These are phyloP conservation scores for Tylopilus sp. DNA, from an alignment of 1,284 basidiomycete genomes.

Conservation along the genomic window DNA sequence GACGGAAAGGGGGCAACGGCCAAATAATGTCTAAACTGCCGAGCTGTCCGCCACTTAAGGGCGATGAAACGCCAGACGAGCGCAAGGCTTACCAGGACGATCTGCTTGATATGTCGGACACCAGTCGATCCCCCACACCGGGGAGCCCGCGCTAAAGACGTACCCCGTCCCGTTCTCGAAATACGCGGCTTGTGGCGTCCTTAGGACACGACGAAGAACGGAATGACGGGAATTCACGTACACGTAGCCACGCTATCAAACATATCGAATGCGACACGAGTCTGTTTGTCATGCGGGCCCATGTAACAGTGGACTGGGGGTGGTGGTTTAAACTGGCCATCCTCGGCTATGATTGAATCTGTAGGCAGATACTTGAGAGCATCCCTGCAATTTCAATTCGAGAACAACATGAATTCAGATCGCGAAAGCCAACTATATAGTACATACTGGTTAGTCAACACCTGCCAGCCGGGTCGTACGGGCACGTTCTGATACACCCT, in stretches of 20 bases:
- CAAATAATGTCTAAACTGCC: slow-evolving; percentile 66
- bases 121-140: slow-evolving; percentile 88
- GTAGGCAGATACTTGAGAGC: slow-evolving; percentile 57
- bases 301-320: slow-evolving; percentile 58
- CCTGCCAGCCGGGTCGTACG: slow-evolving; percentile 43
- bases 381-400: slow-evolving; percentile 39
- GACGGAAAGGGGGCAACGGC: slow-evolving; percentile 78
- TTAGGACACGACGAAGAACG: neutral
- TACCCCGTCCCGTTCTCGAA: slow-evolving; percentile 44
- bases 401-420: slow-evolving; percentile 7
- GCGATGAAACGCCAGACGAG: neutral
- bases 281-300: slow-evolving; percentile 56
- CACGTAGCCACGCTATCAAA: slow-evolving; percentile 57
- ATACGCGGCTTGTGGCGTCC: slow-evolving; percentile 38
- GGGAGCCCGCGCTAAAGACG: slow-evolving; percentile 79
- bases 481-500: slow-evolving; percentile 49
- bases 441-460: slow-evolving; percentile 50
- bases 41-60: slow-evolving; percentile 37
- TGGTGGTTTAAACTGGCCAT: slow-evolving; percentile 46
- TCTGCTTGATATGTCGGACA: slow-evolving; percentile 72
- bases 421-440: slow-evolving; percentile 2
- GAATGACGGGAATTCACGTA: slow-evolving; percentile 46
- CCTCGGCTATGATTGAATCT: slow-evolving; percentile 43
- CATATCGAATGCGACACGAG: slow-evolving; percentile 45
- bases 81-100: slow-evolving; percentile 45